phyloP scores from a whole-genome alignment of 345 rosid genomes.

The Balakata baccata region DNA sequence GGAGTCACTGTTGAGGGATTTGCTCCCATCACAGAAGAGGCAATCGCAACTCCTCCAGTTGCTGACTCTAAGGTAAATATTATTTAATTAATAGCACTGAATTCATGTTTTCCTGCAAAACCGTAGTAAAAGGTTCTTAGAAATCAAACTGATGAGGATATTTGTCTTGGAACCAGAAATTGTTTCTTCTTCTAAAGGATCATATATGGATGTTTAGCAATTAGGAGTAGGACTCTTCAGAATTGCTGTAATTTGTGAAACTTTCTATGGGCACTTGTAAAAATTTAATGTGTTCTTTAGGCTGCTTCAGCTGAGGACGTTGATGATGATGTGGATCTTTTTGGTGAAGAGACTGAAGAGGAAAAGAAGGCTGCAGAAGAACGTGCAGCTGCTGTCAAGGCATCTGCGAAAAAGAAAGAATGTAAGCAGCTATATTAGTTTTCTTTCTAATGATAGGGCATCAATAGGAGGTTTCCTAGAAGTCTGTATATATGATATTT shows the following conservation, averaged over 20 bases:
- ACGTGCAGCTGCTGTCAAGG: conserved; percentile 61
- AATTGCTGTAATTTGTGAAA: background rate
- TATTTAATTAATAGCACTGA: background rate
- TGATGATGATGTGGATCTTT: conserved; percentile 71
- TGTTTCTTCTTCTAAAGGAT: too few relatives aligned
- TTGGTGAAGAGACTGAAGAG: conserved; percentile 87
- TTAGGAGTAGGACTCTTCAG: background rate
- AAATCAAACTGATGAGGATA: background rate
- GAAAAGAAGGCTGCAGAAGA: conserved; percentile 87
- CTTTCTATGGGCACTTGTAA: too few relatives aligned
- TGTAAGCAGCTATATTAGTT: conserved; percentile 26
- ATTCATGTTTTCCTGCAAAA: background rate
- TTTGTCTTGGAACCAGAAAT: background rate
- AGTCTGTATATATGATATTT: background rate
- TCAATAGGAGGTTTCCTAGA: background rate
- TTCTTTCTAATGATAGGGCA: background rate
- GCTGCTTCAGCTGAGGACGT: conserved; percentile 44
- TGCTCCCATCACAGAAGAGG: conserved; percentile 49
- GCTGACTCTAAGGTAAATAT: conserved; percentile 60
- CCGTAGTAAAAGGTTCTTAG: background rate
- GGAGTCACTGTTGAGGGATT: conserved; percentile 70
- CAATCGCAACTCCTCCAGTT: conserved; percentile 75
- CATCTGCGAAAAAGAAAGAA: conserved; percentile 61
- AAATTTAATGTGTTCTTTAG: conserved; percentile 24
- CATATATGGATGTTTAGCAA: background rate